Evolutionary conservation across 2,329 filamentous ascomycete species (phyloP), one percentile per base, ranked within the genome.

Genomic region (Aureobasidium subglaciale): DNA sequence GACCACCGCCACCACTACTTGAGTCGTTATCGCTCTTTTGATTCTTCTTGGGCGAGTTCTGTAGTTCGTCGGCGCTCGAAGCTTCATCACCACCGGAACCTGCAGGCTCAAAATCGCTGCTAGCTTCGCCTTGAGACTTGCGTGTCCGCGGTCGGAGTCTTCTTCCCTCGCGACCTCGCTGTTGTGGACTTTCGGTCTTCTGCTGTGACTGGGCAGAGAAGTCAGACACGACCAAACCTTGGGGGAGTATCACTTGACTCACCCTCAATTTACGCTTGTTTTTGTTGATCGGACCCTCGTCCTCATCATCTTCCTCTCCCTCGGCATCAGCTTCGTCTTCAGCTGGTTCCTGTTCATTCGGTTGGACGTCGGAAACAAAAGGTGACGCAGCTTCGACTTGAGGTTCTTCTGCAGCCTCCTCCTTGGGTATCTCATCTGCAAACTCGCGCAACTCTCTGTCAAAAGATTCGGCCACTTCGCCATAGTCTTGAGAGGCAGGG

Each of bases 41-140:
- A 49, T 55, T 32, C 30, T 54, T 56, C 34, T 43, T 41, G 8
- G 53, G 45, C 13, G 49, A 35, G n/a, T 13, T 4, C 10, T 46
- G 56, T 16, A 58, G 32, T 24, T 59, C 42, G 24, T 60, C 59
- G 18, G 56, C 53, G 25, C 55, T 56, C 11, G 58, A 60, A 18
- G 46, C 43, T 32, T 58, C 56, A 43, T 75, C 74, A 15, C 72
- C 73, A 57, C 79, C 80, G 20, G 77, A 78, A 74, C 75, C 30
- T 41, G 76, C 77, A 5, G 82, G 82, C 62, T 84, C 81, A 60
- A 85, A 85, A 62, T 85, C 82, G 61, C 81, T 84, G 62, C 78
- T 82, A 50, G 83, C 80, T 46, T 82, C 77, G 49, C 69, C 61
- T 59, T 70, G 65, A 27, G 65, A 57, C 67, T 79, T 76, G 34